Base-by-base conservation (phyloP, 2,329 filamentous ascomycete species). In the Mycogone perniciosa region DNA sequence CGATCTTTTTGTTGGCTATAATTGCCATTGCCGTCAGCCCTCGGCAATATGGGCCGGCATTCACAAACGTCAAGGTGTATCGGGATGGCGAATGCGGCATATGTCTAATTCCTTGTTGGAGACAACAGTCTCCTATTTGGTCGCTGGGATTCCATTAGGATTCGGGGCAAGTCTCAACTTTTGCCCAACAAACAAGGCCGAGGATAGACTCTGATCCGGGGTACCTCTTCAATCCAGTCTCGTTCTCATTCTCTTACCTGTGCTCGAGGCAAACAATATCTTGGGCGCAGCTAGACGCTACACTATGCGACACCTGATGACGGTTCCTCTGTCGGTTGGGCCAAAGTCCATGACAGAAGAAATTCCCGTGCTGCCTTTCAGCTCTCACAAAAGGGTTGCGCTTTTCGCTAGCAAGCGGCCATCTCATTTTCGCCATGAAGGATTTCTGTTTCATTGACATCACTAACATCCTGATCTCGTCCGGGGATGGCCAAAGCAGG, bases 281-380 rank as follows among this genome's bases (percentile, higher is more conserved):
- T n/a, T n/a, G n/a, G n/a, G n/a, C n/a, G n/a, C n/a, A n/a, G n/a
- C n/a, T n/a, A n/a, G n/a, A n/a, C n/a, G n/a, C n/a, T 5, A 33
- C 54, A 50, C 34, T 54, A 5, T n/a, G 7, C 1, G 7, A 2
- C 20, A 41, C 39, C 46, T 56, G 13, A 76, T 84, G 20, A 20
- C 20, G 20, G 20, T 20, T 20, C 20, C 20, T 20, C 20, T 20
- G 20, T 20, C 20, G 20, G 20, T 20, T 20, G 20, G 20, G 20
- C 60, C 74, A 67, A 11, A 71, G 76, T 20, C 68, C 69, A 0
- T 87, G 82, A 80, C 65, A 70, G 5, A 90, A 91, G 58, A 85
- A 88, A 56, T 88, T 90, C 56, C 86, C 60, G 84, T 89, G 13
- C 89, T 85, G 1, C 84, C 84, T 0, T 90, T 90, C 72, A 90